These are phyloP conservation scores for Emmonsiellopsis sp. DNA, from an alignment of 2,329 filamentous ascomycete species.

Conservation along the genomic window DNA sequence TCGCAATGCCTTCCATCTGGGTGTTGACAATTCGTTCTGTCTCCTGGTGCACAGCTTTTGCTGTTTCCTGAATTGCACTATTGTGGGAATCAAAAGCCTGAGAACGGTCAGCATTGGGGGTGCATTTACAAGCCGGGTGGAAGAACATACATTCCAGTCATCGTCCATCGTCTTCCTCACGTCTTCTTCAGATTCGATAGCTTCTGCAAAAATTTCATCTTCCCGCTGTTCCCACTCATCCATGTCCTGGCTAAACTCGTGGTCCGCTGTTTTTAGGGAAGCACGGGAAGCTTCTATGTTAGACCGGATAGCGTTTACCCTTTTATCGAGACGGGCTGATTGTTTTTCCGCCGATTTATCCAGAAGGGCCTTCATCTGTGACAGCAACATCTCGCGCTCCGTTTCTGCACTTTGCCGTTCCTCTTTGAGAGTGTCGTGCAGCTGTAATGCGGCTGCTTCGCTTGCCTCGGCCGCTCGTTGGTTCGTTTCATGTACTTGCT, in stretches of 20 bases:
- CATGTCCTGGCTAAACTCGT: slow-evolving; percentile 62
- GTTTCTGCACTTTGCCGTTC: slow-evolving; percentile 64
- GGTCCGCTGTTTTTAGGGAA: slow-evolving; percentile 56
- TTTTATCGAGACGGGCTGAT: slow-evolving; percentile 58
- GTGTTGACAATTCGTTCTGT: slow-evolving; percentile 83
- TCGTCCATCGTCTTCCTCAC: slow-evolving; percentile 76
- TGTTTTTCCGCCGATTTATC: slow-evolving; percentile 65
- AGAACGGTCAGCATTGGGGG: slow-evolving; percentile 2
- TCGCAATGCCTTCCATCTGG: slow-evolving; percentile 76
- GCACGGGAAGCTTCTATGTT: slow-evolving; percentile 58
- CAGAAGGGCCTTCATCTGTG: slow-evolving; percentile 70
- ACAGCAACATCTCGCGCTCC: slow-evolving; percentile 65
- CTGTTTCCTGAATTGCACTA: slow-evolving; percentile 71
- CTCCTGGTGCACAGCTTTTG: slow-evolving; percentile 80
- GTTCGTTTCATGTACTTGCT: slow-evolving; percentile 63
- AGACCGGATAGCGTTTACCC: slow-evolving; percentile 53
- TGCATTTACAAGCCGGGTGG: not conserved
- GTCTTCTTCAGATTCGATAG: slow-evolving; percentile 63
- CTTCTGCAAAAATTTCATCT: slow-evolving; percentile 58
- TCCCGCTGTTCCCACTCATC: slow-evolving; percentile 64
- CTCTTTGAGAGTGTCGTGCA: slow-evolving; percentile 64
- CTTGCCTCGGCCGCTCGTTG: slow-evolving; percentile 60
- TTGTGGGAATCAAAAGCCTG: slow-evolving; percentile 36
- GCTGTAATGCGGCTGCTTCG: slow-evolving; percentile 52
- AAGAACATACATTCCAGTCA: slow-evolving; percentile 64